Evolutionary conservation across 1,139 yeast species (phyloP).

Genomic region (Yamadazyma triangularis): DNA sequence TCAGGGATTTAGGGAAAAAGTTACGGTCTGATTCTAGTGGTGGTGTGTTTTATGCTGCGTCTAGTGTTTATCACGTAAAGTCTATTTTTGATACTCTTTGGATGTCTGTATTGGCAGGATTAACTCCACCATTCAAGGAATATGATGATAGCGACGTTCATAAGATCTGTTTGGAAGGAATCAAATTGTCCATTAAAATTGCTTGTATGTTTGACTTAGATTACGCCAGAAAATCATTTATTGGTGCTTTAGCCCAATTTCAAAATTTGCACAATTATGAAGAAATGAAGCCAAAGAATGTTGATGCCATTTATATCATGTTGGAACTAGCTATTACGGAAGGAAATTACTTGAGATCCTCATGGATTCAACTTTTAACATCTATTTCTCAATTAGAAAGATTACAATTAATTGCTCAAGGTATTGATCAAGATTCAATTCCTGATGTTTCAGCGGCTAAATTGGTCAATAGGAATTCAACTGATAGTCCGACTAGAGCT

Average conservation of each 20-base stretch:
- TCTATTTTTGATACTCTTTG: constrained; percentile 92
- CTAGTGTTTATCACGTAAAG: constrained; percentile 84
- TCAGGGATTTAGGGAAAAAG: constrained; percentile 60
- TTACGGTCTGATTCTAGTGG: constrained; percentile 29
- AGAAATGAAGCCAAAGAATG: constrained; percentile 75
- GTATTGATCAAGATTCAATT: constrained; percentile 76
- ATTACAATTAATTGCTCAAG: constrained; percentile 82
- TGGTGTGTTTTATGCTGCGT: constrained; percentile 46
- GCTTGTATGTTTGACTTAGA: constrained; percentile 82
- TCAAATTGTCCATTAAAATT: constrained; percentile 74
- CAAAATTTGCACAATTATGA: constrained; percentile 75
- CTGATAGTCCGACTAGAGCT: constrained; percentile 44
- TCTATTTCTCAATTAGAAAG: constrained; percentile 90
- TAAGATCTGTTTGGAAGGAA: constrained; percentile 76
- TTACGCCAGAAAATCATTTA: constrained; percentile 82
- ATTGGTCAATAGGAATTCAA: constrained; percentile 51
- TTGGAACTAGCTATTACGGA: constrained; percentile 75
- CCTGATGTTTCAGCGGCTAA: constrained; percentile 85
- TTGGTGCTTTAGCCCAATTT: constrained; percentile 86
- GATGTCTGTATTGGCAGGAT: constrained; percentile 95
- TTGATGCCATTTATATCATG: constrained; percentile 71
- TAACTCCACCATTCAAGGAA: constrained; percentile 90
- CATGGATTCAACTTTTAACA: constrained; percentile 83
- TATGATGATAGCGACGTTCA: constrained; percentile 75
- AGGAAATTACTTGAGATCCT: constrained; percentile 61